phyloP scores from a whole-genome alignment of 73 alveolate species.

The Stentor coeruleus region DNA sequence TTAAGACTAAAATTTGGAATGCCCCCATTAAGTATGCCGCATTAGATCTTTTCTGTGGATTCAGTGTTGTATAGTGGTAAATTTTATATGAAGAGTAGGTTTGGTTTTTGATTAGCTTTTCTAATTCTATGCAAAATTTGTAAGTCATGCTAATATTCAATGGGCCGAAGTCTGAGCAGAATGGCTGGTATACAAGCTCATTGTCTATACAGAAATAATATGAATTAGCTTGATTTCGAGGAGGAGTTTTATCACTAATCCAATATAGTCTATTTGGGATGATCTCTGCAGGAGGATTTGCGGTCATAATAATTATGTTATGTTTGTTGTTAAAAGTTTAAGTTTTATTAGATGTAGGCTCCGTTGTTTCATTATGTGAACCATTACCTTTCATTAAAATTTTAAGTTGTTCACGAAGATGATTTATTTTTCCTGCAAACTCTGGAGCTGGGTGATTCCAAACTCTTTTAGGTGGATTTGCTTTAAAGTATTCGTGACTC shows the following conservation, averaged over 20 bases:
- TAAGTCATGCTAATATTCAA: constrained; percentile 67
- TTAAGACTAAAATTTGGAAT: constrained; percentile 66
- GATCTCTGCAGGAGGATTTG: constrained; percentile 39
- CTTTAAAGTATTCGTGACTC: background rate
- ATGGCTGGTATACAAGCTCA: constrained; percentile 80
- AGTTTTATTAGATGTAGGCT: too few species aligned
- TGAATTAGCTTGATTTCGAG: constrained; percentile 77
- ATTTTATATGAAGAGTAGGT: constrained; percentile 44
- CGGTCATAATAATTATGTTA: background rate
- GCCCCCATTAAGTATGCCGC: constrained; percentile 91
- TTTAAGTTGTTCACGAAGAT: too few species aligned
- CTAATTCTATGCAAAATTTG: constrained; percentile 67
- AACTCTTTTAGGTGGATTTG: background rate
- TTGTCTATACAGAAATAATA: constrained; percentile 90
- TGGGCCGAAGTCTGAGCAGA: constrained; percentile 81
- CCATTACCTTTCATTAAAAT: too few species aligned
- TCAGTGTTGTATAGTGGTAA: constrained; percentile 71
- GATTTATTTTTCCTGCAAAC: too few species aligned
- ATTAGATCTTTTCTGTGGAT: constrained; percentile 66
- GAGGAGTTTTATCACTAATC: constrained; percentile 80
- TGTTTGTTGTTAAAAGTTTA: too few species aligned
- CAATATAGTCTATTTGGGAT: constrained; percentile 68
- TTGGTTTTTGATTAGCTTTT: constrained; percentile 46
- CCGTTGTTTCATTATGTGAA: too few species aligned
- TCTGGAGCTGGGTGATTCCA: background rate